A percentile compares a stretch with the other conserved stretches of the same genome.
phyloP scores from a whole-genome alignment of 371 early-diverging fungal genomes.

The Nematocida major region DNA sequence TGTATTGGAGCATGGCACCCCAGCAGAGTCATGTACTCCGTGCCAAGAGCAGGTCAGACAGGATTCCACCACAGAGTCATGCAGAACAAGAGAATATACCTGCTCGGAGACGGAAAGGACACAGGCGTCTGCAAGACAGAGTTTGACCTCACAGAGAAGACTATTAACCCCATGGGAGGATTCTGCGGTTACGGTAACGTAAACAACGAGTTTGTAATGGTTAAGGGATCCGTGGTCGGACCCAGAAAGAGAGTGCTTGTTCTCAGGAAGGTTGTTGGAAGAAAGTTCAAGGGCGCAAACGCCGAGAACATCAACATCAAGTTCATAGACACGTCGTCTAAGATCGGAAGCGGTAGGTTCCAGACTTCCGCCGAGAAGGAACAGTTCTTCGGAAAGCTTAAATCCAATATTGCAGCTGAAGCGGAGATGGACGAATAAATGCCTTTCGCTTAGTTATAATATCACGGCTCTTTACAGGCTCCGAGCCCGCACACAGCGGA shows the following conservation, averaged over 20 bases:
- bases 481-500: background rate
- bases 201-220: constrained; percentile 91
- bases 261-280: constrained; percentile 88
- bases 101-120: constrained; percentile 83
- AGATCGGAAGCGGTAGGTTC: constrained; percentile 99
- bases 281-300: constrained; percentile 82
- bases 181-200: constrained; percentile 97
- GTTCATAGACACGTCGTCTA: constrained; percentile 98
- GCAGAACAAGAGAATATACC: constrained; percentile 98
- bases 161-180: constrained; percentile 95
- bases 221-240: constrained; percentile 96
- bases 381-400: constrained; percentile 73
- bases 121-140: constrained; percentile 77
- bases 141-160: constrained; percentile 90
- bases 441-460: constrained; percentile 19
- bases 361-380: constrained; percentile 95
- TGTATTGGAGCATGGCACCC: constrained; percentile 99
- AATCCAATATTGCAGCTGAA: constrained; percentile 63
- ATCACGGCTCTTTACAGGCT: constrained; percentile 1
- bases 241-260: constrained; percentile 93
- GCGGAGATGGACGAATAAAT: constrained; percentile 54
- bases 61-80: constrained; percentile 99
- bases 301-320: constrained; percentile 84
- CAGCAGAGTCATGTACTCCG: constrained; percentile 93
- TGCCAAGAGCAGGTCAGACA: constrained; percentile 97